Evolutionary conservation across 2,329 filamentous ascomycete species (phyloP).

Genomic region (Tolypocladium paradoxum): DNA sequence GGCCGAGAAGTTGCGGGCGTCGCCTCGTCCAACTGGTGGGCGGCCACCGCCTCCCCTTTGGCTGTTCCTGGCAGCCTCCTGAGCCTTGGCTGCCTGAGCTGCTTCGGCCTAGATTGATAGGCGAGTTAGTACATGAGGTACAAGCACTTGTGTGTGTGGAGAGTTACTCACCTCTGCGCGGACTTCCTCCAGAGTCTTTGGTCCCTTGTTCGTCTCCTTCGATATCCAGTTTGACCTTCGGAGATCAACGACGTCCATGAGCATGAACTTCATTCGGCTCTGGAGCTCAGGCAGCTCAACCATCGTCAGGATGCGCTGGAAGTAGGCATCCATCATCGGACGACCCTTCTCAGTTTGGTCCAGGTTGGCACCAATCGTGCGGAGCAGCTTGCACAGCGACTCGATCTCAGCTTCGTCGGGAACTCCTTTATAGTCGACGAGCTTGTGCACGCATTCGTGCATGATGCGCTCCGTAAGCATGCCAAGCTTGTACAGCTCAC

Average conservation of each 20-base stretch:
- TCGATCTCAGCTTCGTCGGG: constrained; percentile 96
- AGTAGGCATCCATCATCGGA: constrained; percentile 87
- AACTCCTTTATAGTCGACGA: constrained; percentile 87
- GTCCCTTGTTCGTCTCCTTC: constrained; percentile 86
- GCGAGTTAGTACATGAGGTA: constrained; percentile 11
- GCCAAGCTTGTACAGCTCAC: constrained; percentile 94
- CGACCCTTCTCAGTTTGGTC: constrained; percentile 74
- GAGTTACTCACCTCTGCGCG: constrained; percentile 55
- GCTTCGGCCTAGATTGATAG: constrained; percentile 51
- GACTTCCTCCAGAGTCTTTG: constrained; percentile 92
- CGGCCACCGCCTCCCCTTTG: constrained; percentile 62
- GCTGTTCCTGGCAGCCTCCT: constrained; percentile 53
- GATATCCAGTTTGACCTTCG: constrained; percentile 68
- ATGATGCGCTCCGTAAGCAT: constrained; percentile 99
- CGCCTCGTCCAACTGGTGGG: constrained; percentile 67
- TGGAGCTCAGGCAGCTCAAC: constrained; percentile 69
- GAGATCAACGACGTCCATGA: constrained; percentile 87
- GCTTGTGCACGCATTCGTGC: constrained; percentile 96
- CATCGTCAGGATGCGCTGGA: constrained; percentile 75
- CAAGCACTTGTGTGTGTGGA: neutral
- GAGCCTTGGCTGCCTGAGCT: constrained; percentile 67
- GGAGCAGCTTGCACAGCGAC: constrained; percentile 84
- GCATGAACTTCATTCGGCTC: constrained; percentile 90
- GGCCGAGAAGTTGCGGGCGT: constrained; percentile 73
- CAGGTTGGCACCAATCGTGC: constrained; percentile 82